Base-by-base conservation (phyloP, 2,329 filamentous ascomycete species). In the Lachnellula arida region DNA sequence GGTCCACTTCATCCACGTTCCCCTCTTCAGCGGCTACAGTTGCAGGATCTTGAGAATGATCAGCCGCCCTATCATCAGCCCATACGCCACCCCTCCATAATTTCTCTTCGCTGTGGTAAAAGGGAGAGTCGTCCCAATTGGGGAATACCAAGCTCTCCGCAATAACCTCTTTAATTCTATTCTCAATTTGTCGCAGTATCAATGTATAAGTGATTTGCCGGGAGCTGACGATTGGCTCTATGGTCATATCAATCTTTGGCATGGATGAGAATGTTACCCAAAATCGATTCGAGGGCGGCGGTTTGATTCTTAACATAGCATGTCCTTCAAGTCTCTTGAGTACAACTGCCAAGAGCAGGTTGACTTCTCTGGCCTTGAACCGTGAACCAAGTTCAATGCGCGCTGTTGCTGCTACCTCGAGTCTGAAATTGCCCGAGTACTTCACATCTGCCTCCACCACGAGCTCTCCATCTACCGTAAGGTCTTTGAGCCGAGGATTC, bases 251-350 rank as follows among this genome's bases (percentile, higher is more conserved):
- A 76, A 99, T 88, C 68, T 93, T 92, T 17, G 94, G 94, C 79
- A 91, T 89, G n/a, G 85, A 85, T 69, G 95, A 89, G 68, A 99
- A 99, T 0, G 91, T 87, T 63, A 97, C 84, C 94, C 94, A 99
- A n/a, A 96, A 72, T 42, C 94, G 84, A 70, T 99, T 99, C 72
- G 91, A 97, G 0, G 94, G 94, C 15, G 93, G 91, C 6, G 94
- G 90, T 71, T 99, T 99, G 71, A 97, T 86, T 67, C 91, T 88
- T 66, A 97, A 79, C 32, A 96, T 75, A 46, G 89, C 74, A 65
- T 96, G 93, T 0, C 94, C 94, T 65, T 95, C 89, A 1, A 97
- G 76, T 64, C 86, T 89, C 69, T 89, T 92, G 55, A 97, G 72
- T 0, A 94, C 87, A 3, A 91, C 89, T 3, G 94, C 91, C 37